Evolutionary conservation across 169 alveolate species (phyloP), one percentile per base, ranked within the genome.

Genomic region (Blepharisma undulans): DNA sequence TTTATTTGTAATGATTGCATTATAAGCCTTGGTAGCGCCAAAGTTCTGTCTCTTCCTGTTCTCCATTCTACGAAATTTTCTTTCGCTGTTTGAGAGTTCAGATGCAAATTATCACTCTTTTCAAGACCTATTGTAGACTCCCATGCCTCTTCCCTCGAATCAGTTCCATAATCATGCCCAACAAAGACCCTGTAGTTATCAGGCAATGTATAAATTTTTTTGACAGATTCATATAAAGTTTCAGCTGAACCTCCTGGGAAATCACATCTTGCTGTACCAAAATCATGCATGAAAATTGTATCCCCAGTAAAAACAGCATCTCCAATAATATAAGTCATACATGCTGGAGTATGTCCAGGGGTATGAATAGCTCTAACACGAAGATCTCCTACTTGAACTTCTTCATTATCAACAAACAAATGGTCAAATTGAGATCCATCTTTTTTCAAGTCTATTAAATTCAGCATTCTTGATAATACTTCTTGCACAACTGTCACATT

Each of bases 221-320:
- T 79, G 34, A 79, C 34, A 30, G 71, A 29, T 14, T 79, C 87
- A 33, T 79, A 79, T n/a, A 79, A 32, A 25, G 29, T 25, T 29
- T 79, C 87, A 25, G 87, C 87, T 33, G 87, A 79, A 7, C 87
- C 87, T 25, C 87, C 87, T 79, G 87, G 87, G 34, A 79, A 79
- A 33, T 79, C 87, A 7, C 87, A 79, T 33, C 87, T 25, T 79
- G 87, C 36, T 14, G 87, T 79, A 22, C 87, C 87, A 6, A 30
- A 79, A 33, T 79, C 87, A 10, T 25, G 87, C 87, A 79, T 79
- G 34, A 79, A 79, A 79, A 79, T 79, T 30, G 87, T 79, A 10
- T 79, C 87, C 8, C 87, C 87, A 30, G 87, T 30, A n/a, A 79
- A 79, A 27, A 79, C 61, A 25, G 87, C 87, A 33, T 79, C 87